Evolutionary conservation across 2,329 filamentous ascomycete genomes (phyloP).

Genomic region (Paracoccidioides lutzii): DNA sequence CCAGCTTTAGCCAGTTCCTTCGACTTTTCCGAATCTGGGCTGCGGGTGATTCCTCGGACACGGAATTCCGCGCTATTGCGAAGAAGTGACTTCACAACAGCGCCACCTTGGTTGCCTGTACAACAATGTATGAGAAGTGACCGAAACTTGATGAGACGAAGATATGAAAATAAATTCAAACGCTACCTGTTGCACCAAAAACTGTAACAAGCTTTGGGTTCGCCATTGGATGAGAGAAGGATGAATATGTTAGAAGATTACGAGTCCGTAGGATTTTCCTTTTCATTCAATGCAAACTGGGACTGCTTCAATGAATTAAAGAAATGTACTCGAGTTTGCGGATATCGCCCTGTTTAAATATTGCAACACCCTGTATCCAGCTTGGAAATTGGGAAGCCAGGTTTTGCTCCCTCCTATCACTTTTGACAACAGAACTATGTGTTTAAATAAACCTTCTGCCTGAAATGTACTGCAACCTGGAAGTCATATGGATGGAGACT

Average conservation of each 20-base stretch:
- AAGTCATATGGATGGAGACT: too few relatives aligned
- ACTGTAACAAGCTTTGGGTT: slow-evolving; percentile 2
- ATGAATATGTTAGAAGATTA: not conserved
- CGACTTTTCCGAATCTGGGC: slow-evolving; percentile 8
- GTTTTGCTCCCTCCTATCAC: not conserved
- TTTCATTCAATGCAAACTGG: not conserved
- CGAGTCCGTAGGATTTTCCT: not conserved
- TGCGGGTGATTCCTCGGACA: slow-evolving; percentile 16
- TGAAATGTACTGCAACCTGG: not conserved
- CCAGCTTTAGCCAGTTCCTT: slow-evolving; percentile 11
- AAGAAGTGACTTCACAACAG: slow-evolving; percentile 11
- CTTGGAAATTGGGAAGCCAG: not conserved
- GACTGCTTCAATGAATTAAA: not conserved
- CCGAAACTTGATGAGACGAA: not conserved
- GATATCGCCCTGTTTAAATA: not conserved
- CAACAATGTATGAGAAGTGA: not conserved
- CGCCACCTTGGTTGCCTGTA: slow-evolving; percentile 10
- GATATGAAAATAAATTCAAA: not conserved
- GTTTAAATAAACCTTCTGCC: not conserved
- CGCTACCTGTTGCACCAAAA: slow-evolving; percentile 1
- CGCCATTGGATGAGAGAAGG: not conserved
- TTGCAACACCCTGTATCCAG: too few relatives aligned
- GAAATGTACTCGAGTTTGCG: not conserved
- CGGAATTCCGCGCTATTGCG: slow-evolving; percentile 8
- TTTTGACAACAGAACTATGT: not conserved